Conservation (phyloP, 768 basidiomycete species). For the Harrya chromipes region DNA sequence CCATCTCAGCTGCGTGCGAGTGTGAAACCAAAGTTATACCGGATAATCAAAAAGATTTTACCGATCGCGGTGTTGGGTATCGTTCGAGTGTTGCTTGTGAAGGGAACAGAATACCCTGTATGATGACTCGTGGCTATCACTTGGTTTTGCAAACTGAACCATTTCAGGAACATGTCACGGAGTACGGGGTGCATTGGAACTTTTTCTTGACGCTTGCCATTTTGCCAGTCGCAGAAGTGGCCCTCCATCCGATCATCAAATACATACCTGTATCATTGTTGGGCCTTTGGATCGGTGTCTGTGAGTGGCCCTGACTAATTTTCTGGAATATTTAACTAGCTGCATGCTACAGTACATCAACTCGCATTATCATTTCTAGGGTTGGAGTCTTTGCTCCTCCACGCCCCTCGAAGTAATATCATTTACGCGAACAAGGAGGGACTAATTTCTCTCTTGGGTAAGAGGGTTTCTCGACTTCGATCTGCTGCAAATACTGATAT, state of each 20-base stretch:
- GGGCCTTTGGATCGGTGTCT: slow-evolving; percentile 55
- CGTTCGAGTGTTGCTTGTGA: slow-evolving; percentile 78
- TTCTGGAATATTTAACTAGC: neutral
- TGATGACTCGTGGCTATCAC: slow-evolving; percentile 13
- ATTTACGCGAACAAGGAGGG: slow-evolving; percentile 92
- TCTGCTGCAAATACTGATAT: slow-evolving; percentile 1
- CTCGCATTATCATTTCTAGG: slow-evolving; percentile 50
- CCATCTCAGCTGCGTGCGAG: slow-evolving; percentile 50
- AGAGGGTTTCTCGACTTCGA: slow-evolving; percentile 2
- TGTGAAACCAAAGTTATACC: slow-evolving; percentile 47
- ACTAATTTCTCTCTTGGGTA: slow-evolving; percentile 72
- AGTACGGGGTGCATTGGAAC: slow-evolving; percentile 98
- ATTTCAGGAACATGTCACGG: slow-evolving; percentile 85
- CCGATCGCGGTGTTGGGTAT: slow-evolving; percentile 75
- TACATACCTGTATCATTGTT: slow-evolving; percentile 57
- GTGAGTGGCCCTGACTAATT: slow-evolving; percentile 37
- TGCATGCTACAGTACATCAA: slow-evolving; percentile 62
- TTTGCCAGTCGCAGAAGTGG: slow-evolving; percentile 68
- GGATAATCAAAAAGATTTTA: slow-evolving; percentile 51
- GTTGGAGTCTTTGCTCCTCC: slow-evolving; percentile 62
- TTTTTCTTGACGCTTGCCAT: slow-evolving; percentile 93
- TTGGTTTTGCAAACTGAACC: neutral
- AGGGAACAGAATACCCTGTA: slow-evolving; percentile 93
- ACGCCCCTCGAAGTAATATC: slow-evolving; percentile 57
- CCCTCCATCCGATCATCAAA: slow-evolving; percentile 64